phyloP scores from a whole-genome alignment of 176 grass and related monocot species.

The Puccinellia tenuiflora region DNA sequence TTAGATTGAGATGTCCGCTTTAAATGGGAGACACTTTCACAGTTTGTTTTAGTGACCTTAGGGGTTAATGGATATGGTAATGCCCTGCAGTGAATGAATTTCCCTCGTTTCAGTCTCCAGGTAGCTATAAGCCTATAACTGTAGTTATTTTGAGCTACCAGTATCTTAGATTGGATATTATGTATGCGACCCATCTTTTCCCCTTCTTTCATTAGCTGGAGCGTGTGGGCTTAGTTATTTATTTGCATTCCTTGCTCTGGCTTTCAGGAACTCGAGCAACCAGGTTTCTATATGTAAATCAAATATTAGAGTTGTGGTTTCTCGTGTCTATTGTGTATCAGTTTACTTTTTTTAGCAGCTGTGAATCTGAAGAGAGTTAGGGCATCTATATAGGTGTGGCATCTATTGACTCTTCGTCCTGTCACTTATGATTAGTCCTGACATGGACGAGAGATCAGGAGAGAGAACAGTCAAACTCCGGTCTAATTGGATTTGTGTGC shows the following conservation, averaged over 20 bases:
- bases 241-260: background rate
- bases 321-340: background rate
- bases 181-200: background rate
- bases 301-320: background rate
- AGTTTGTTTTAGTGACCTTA: background rate
- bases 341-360: background rate
- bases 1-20: background rate
- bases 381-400: background rate
- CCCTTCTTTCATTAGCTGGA: background rate
- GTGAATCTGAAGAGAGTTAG: background rate
- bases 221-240: background rate
- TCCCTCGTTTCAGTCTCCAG: background rate
- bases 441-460: too few relatives aligned
- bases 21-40: background rate
- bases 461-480: too few relatives aligned
- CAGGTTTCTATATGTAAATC: background rate
- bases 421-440: too few relatives aligned
- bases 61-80: background rate
- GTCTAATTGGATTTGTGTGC: too few relatives aligned
- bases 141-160: background rate
- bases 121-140: background rate
- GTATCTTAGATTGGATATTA: background rate
- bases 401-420: background rate
- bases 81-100: background rate
- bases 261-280: background rate